phyloP scores from a whole-genome alignment of 2,329 filamentous ascomycete genomes.

The Grosmannia clavigera region DNA sequence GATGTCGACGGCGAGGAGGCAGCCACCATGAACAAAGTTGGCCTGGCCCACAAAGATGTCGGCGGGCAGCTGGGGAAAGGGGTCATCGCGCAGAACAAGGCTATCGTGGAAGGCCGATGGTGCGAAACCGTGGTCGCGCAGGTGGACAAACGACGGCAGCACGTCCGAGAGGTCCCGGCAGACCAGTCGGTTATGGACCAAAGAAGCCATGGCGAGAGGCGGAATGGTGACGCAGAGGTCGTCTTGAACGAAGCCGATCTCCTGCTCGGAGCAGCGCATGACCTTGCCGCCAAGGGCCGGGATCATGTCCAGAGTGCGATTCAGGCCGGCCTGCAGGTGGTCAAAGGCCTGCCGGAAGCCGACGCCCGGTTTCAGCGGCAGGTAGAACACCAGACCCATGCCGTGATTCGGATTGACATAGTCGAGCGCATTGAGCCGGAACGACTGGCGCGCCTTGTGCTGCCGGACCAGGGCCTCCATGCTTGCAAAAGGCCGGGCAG shows the following conservation, averaged over 20 bases:
- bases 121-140: background rate
- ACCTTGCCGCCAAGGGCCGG: background rate
- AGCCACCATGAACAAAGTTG: conserved; percentile 3
- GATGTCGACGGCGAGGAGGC: conserved; percentile 1
- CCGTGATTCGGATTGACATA: conserved; percentile 4
- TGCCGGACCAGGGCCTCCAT: background rate
- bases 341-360: background rate
- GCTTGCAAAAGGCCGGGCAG: background rate
- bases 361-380: background rate
- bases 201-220: background rate
- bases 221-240: conserved; percentile 1
- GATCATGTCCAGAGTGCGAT: background rate
- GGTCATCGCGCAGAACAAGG: conserved; percentile 2
- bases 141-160: background rate
- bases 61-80: background rate
- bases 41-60: conserved; percentile 1
- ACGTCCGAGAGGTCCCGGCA: background rate
- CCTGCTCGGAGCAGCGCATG: background rate
- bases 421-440: conserved; percentile 1
- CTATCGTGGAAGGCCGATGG: background rate
- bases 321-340: background rate
- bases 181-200: background rate
- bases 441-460: background rate
- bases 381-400: conserved; percentile 2
- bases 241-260: background rate